phyloP scores from a whole-genome alignment of 192 early-diverging fungal species.

The Entophlyctis helioformis region DNA sequence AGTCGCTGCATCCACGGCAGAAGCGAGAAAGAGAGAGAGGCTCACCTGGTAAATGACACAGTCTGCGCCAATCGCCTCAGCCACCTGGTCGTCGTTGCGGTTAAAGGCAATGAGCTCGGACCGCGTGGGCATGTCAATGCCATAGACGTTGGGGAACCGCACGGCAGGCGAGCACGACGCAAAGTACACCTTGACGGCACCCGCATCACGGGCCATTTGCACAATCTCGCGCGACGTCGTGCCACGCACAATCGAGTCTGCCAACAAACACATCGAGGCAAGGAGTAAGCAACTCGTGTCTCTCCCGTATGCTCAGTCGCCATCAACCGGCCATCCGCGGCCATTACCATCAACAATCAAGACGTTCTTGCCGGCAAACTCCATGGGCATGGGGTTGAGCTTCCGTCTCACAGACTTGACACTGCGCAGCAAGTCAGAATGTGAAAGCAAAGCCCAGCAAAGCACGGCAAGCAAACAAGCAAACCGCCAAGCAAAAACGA shows the following conservation, averaged over 20 bases:
- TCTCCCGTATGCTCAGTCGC: too few relatives aligned
- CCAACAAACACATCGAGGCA: too few relatives aligned
- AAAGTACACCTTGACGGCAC: conserved; percentile 98
- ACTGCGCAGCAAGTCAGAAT: conserved; percentile 5
- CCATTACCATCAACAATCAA: conserved; percentile 92
- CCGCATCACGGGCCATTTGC: conserved; percentile 97
- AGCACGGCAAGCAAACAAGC: not conserved
- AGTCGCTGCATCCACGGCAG: not conserved
- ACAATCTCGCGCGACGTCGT: conserved; percentile 98
- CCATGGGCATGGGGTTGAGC: conserved; percentile 96
- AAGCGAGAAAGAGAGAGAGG: not conserved
- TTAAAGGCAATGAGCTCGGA: conserved; percentile 80
- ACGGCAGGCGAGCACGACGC: conserved; percentile 96
- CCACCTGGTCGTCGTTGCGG: conserved; percentile 72
- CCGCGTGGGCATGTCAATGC: conserved; percentile 98
- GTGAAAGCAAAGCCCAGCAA: not conserved
- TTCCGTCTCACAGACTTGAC: conserved; percentile 88
- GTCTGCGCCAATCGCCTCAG: conserved; percentile 86
- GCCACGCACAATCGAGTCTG: conserved; percentile 97
- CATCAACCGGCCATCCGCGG: too few relatives aligned
- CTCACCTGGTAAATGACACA: conserved; percentile 84
- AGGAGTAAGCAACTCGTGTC: too few relatives aligned
- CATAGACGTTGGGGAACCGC: conserved; percentile 97
- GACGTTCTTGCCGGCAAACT: conserved; percentile 94
- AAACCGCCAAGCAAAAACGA: not conserved